Evolutionary conservation across 148 eudicot genomes (phyloP).

Genomic region (Mesembryanthemum crystallinum): DNA sequence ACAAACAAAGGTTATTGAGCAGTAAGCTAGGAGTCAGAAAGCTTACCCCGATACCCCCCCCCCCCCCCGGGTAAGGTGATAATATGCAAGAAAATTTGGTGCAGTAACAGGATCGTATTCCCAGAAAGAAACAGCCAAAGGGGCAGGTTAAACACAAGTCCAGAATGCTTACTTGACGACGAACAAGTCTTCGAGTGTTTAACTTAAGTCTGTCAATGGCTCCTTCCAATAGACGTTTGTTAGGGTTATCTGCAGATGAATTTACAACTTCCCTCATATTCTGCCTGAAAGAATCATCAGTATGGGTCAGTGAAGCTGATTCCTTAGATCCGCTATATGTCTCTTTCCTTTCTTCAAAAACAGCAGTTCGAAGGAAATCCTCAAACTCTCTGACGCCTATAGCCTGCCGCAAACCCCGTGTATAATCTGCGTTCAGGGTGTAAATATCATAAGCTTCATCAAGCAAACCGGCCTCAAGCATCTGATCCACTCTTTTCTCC

Average conservation of each 20-base stretch:
- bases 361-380: conserved; percentile 51
- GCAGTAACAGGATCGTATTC: background rate
- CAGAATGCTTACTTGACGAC: conserved; percentile 76
- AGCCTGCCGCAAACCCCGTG: conserved; percentile 91
- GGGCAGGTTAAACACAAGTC: background rate
- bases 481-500: conserved; percentile 69
- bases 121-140: background rate
- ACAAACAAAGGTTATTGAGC: background rate
- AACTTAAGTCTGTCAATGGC: conserved; percentile 61
- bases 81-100: background rate
- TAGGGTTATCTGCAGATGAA: conserved; percentile 31
- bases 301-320: conserved; percentile 21
- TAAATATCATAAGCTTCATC: conserved; percentile 72
- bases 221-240: conserved; percentile 44
- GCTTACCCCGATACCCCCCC: background rate
- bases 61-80: background rate
- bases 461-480: conserved; percentile 83
- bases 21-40: background rate
- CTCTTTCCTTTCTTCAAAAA: conserved; percentile 27
- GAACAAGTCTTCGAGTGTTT: conserved; percentile 84
- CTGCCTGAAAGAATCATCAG: conserved; percentile 25
- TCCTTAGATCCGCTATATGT: conserved; percentile 12
- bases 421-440: conserved; percentile 73
- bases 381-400: conserved; percentile 92
- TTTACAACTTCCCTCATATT: conserved; percentile 35